Evolutionary conservation across 2,329 filamentous ascomycete species (phyloP), one percentile per base, ranked within the genome.

Genomic region (Pseudofabraea citricarpa): DNA sequence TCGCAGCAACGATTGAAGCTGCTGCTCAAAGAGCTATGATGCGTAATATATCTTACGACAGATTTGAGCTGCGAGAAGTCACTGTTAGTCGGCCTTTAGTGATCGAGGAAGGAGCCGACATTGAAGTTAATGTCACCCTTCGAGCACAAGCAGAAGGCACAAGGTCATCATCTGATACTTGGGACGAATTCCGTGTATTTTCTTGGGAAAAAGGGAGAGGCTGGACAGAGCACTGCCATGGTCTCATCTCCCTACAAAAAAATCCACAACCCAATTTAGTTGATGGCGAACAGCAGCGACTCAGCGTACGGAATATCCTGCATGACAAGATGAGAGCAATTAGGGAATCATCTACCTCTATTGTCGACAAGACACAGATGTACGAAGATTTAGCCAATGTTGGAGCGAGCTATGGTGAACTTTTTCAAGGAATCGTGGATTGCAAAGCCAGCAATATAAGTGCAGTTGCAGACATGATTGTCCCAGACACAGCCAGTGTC

Each of bases 121-220:
- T 79, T 0, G 74, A 81, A 52, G 67, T 48, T 5, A 55, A 48
- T n/a, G 48, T 56, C 36, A 49, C 47, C 5, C 46, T 57, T 3
- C 60, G 66, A 10, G 57, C 67, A 0, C 61, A 66, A 50, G 63
- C 61, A 43, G 71, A 73, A 49, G 65, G 67, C 3, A 66, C 63
- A 0, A 56, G 66, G 12, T 59, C 59, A 2, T 64, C 62, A 13
- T 71, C 69, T 0, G 69, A 71, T 23, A 56, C 61, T 3, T 79
- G 75, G 74, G 67, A 75, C 38, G 74, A 77, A 53, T 81, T 82
- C 59, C 61, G 67, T 2, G 73, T 82, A 20, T 74, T 68, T 36
- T 78, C 77, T 0, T 78, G 70, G 69, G 69, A 69, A 0, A 64
- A 67, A 12, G 66, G 60, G 10, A 66, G 72, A 31, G 71, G 73